phyloP scores from a whole-genome alignment of 2,329 filamentous ascomycete species.

The Byssochlamys sp. region DNA sequence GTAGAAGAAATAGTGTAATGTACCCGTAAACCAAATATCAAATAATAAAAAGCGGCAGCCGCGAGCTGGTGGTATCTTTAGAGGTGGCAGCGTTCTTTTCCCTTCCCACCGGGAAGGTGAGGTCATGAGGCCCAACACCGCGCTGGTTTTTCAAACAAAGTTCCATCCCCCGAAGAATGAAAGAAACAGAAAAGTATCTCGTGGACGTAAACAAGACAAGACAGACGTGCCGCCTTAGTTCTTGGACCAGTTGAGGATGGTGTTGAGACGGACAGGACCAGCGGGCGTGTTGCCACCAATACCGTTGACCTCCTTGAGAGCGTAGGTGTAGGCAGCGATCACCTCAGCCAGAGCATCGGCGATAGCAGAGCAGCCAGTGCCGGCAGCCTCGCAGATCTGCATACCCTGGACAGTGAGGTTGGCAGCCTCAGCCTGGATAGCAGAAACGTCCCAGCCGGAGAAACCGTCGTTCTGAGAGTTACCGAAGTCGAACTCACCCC shows the following conservation, averaged over 20 bases:
- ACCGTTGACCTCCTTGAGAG: conserved; percentile 17
- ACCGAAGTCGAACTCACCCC: conserved; percentile 33
- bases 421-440: conserved; percentile 25
- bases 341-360: conserved; percentile 12
- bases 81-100: not conserved
- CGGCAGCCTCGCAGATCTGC: conserved; percentile 24
- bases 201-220: not conserved
- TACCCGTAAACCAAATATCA: not conserved
- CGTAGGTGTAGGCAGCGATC: conserved; percentile 24
- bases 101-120: not conserved
- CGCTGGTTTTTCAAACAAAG: not conserved
- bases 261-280: conserved; percentile 23
- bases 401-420: conserved; percentile 24
- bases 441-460: conserved; percentile 34
- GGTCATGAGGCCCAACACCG: not conserved
- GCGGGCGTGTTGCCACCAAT: conserved; percentile 18
- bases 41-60: not conserved
- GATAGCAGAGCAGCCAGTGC: conserved; percentile 23
- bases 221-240: not conserved
- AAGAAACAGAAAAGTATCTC: not conserved
- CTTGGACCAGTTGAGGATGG: conserved; percentile 21
- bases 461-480: conserved; percentile 21
- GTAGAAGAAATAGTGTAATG: not conserved
- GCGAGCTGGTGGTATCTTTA: not conserved
- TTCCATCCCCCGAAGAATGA: not conserved